These are phyloP conservation scores for Pleurostoma richardsiae DNA, from an alignment of 2,329 filamentous ascomycete species.

Conservation along the genomic window DNA sequence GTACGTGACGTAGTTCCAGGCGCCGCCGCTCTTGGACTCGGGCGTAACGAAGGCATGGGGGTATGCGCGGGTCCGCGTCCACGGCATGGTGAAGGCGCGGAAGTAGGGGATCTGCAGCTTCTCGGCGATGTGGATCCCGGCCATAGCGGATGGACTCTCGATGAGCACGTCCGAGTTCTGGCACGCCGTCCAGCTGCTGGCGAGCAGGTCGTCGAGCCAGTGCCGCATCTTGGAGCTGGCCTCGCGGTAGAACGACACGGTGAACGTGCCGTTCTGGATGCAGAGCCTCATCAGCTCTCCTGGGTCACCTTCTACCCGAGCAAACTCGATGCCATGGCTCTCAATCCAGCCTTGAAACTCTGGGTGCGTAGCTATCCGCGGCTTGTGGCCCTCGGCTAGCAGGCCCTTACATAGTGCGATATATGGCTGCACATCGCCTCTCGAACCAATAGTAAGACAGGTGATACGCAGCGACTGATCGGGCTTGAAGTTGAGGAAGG, in stretches of 20 bases:
- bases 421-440: slow-evolving; percentile 95
- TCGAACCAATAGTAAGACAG: slow-evolving; percentile 91
- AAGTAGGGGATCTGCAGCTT: slow-evolving; percentile 92
- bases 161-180: slow-evolving; percentile 86
- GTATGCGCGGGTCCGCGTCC: slow-evolving; percentile 92
- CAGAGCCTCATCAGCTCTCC: slow-evolving; percentile 93
- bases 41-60: slow-evolving; percentile 94
- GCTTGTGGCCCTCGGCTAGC: slow-evolving; percentile 78
- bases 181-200: slow-evolving; percentile 77
- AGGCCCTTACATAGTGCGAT: slow-evolving; percentile 93
- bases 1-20: slow-evolving; percentile 93
- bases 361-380: slow-evolving; percentile 83
- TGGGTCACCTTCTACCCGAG: slow-evolving; percentile 82
- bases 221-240: slow-evolving; percentile 82
- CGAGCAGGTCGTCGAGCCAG: slow-evolving; percentile 89
- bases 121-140: slow-evolving; percentile 94
- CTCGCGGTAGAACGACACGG: slow-evolving; percentile 81
- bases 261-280: slow-evolving; percentile 97
- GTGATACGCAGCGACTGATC: slow-evolving; percentile 74
- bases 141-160: slow-evolving; percentile 95
- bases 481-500: slow-evolving; percentile 88
- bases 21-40: slow-evolving; percentile 88
- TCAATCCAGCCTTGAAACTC: slow-evolving; percentile 90
- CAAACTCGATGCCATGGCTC: slow-evolving; percentile 91
- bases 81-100: slow-evolving; percentile 97